Base-by-base conservation (phyloP, 371 early-diverging fungal genomes). In the Rhizomucor pusillus region DNA sequence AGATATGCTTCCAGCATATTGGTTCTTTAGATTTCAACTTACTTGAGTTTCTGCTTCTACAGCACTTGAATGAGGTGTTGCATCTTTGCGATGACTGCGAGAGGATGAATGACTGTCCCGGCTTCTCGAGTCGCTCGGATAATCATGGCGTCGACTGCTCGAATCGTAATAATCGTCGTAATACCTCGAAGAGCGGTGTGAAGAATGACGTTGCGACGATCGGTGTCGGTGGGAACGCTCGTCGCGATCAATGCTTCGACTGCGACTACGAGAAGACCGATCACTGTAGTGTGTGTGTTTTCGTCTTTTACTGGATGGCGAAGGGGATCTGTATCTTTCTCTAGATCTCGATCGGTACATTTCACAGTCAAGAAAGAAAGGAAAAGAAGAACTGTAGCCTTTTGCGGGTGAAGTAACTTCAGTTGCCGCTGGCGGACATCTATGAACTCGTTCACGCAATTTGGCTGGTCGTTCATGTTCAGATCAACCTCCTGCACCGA, bases 241-340 rank as follows among this genome's bases (percentile, higher is more conserved):
- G 34, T 60, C 63, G 19, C 67, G 67, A 55, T 69, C 69, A 47
- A 61, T 61, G 48, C 69, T 68, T 20, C 33, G 13, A 45, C 69
- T 68, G 36, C 37, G 46, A 20, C 39, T 71, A 57, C 73, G 29
- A 29, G 29, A 5, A 29, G 29, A 29, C 53, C 33, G 55, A 47
- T 36, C 59, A 52, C 43, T 63, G 65, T 48, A 67, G 50, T 52
- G 61, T 62, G 29, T 67, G 63, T 52, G 54, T 51, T 66, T 65
- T 57, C 67, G 61, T 54, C 64, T 47, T 43, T 71, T 71, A 29
- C 57, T 49, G 5, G 57, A 57, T 37, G 75, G 75, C 19, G 75
- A 75, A 47, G 72, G 72, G n/a, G 69, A 69, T 39, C 75, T 63
- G 44, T 66, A 63, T 56, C 70, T 62, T 47, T 67, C 65, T 51